A percentile compares a stretch with the other conserved stretches of the same genome.
These are phyloP conservation scores for Tulasnella sp. DNA, from an alignment of 768 basidiomycete genomes.

Conservation along the genomic window DNA sequence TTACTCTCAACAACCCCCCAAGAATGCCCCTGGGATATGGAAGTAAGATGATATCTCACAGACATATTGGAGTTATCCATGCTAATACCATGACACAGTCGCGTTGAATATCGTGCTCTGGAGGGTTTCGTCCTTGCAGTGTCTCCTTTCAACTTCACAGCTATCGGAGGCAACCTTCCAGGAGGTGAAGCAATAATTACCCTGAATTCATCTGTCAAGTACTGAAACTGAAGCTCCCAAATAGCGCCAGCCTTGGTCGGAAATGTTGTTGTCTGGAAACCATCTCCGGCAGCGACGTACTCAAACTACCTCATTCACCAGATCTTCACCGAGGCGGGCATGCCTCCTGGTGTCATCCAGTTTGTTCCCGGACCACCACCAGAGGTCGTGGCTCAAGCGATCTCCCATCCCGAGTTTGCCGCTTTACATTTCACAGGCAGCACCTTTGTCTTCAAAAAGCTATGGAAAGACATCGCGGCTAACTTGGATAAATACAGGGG, in stretches of 20 bases:
- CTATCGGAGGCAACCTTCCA: slow-evolving; percentile 91
- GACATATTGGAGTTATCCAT: background rate
- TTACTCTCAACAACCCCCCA: slow-evolving; percentile 77
- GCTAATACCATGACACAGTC: slow-evolving; percentile 35
- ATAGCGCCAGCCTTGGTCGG: slow-evolving; percentile 84
- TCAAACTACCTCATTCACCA: slow-evolving; percentile 88
- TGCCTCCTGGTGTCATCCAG: slow-evolving; percentile 91
- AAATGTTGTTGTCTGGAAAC: slow-evolving; percentile 95
- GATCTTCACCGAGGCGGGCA: slow-evolving; percentile 84
- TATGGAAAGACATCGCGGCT: slow-evolving; percentile 89
- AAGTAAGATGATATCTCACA: slow-evolving; percentile 50
- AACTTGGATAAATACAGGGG: slow-evolving; percentile 79
- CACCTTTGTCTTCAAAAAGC: slow-evolving; percentile 83
- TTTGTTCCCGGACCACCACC: slow-evolving; percentile 85
- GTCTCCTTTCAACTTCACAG: slow-evolving; percentile 97
- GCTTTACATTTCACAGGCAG: slow-evolving; percentile 95
- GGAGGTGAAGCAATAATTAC: slow-evolving; percentile 35
- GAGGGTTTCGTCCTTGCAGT: slow-evolving; percentile 98
- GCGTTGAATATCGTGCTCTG: slow-evolving; percentile 90
- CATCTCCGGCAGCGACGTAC: slow-evolving; percentile 88
- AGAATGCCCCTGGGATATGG: slow-evolving; percentile 80
- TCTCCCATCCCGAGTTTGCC: slow-evolving; percentile 66
- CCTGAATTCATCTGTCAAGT: slow-evolving; percentile 1
- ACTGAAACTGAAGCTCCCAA: no score
- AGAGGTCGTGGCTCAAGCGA: slow-evolving; percentile 73